These are phyloP conservation scores for Malus hybrid DNA, from an alignment of 331 rosid genomes.

Conservation along the genomic window DNA sequence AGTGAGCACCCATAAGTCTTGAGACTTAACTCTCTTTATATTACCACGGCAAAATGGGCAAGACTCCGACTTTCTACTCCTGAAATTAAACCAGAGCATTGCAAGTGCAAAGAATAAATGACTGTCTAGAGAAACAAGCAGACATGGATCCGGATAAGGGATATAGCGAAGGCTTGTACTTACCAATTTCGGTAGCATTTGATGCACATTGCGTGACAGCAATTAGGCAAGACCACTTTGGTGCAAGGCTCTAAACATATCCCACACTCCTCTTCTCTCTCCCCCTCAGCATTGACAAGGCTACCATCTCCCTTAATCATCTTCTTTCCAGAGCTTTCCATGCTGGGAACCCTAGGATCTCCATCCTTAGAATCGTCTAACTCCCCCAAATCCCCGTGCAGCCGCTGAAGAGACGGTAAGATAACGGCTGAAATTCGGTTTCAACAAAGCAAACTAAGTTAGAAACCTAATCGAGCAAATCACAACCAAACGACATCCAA, in stretches of 20 bases:
- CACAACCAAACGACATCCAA: not conserved
- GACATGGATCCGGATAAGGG: not conserved
- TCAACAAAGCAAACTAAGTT: not conserved
- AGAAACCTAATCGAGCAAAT: not conserved
- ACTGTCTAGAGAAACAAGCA: not conserved
- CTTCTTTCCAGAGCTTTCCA: slow-evolving; percentile 37
- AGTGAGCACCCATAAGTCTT: slow-evolving; percentile 94
- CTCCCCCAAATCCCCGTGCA: slow-evolving; percentile 61
- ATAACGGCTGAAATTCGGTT: slow-evolving; percentile 33
- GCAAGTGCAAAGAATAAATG: not conserved
- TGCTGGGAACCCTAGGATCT: slow-evolving; percentile 18
- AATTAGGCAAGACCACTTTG: slow-evolving; percentile 86
- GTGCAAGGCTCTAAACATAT: slow-evolving; percentile 95
- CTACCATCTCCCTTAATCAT: slow-evolving; percentile 37
- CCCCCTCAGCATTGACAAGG: slow-evolving; percentile 48
- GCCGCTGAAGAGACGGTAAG: slow-evolving; percentile 89
- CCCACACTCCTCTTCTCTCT: slow-evolving; percentile 97
- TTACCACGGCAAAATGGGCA: slow-evolving; percentile 96
- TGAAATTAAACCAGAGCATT: slow-evolving; percentile 10
- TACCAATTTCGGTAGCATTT: slow-evolving; percentile 98
- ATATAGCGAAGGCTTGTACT: not conserved
- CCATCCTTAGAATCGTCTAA: slow-evolving; percentile 38
- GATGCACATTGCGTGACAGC: slow-evolving; percentile 96
- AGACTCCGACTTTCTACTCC: slow-evolving; percentile 78
- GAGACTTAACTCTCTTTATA: slow-evolving; percentile 85